Evolutionary conservation across 2,329 filamentous ascomycete genomes (phyloP).

Genomic region (Didymella lethalis): DNA sequence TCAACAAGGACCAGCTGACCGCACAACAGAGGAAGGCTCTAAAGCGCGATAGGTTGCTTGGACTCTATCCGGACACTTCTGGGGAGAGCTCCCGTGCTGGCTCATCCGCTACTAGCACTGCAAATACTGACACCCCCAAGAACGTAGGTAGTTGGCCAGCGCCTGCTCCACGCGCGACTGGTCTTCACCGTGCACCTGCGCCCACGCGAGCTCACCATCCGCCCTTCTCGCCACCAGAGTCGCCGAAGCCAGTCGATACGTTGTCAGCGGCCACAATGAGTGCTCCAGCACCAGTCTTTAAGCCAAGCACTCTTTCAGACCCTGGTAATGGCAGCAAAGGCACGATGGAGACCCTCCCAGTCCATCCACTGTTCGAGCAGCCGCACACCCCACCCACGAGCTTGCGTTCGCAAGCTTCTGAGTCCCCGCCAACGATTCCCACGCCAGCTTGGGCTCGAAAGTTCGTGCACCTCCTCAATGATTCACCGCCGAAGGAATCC

Average conservation of each 20-base stretch:
- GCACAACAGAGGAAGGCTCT: background rate
- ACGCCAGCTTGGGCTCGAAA: slow-evolving; percentile 1
- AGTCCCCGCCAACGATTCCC: background rate
- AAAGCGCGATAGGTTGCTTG: slow-evolving; percentile 1
- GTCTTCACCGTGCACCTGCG: background rate
- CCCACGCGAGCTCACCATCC: background rate
- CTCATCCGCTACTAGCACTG: background rate
- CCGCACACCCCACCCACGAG: background rate
- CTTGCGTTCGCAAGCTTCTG: background rate
- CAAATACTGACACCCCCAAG: background rate
- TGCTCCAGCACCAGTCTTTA: background rate
- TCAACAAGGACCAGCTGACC: slow-evolving; percentile 11
- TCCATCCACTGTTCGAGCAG: background rate
- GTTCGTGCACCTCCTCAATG: background rate
- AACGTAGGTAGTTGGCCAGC: slow-evolving; percentile 5
- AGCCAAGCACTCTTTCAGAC: background rate
- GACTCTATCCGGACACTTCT: background rate
- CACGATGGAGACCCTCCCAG: background rate
- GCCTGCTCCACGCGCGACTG: background rate
- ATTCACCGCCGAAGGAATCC: background rate
- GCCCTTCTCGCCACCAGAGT: background rate
- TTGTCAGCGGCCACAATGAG: background rate
- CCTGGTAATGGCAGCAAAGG: background rate
- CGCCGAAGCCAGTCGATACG: background rate
- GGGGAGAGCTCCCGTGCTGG: background rate